Percentiles rank a stretch among this genome's conserved stretches.
Evolutionary conservation across 2,329 filamentous ascomycete genomes (phyloP).

Genomic region (Didymella lethalis): DNA sequence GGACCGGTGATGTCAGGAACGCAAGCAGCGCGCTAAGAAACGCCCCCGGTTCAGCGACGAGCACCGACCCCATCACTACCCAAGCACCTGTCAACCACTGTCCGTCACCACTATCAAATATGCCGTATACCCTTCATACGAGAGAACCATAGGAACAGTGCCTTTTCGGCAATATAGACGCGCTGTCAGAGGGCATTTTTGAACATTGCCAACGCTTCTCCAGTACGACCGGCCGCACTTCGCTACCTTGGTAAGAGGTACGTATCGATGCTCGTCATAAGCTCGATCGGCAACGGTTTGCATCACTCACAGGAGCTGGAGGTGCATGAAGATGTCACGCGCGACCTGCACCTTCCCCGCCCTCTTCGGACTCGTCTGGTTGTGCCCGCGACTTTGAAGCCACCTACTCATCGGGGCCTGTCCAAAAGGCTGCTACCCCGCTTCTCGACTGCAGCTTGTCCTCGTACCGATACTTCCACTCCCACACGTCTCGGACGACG

Average conservation of each 20-base stretch:
- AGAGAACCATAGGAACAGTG: not conserved
- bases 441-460: conserved; percentile 42
- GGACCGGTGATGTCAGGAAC: conserved; percentile 30
- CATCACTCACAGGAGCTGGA: conserved; percentile 40
- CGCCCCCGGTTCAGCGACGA: conserved; percentile 26
- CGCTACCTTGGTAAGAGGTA: conserved; percentile 8
- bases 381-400: conserved; percentile 46
- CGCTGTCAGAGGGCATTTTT: not conserved
- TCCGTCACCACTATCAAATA: conserved; percentile 13
- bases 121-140: conserved; percentile 6
- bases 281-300: conserved; percentile 36
- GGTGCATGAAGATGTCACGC: conserved; percentile 46
- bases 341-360: conserved; percentile 42
- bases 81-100: conserved; percentile 12
- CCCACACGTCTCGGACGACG: conserved; percentile 15
- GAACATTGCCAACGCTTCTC: not conserved
- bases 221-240: conserved; percentile 4
- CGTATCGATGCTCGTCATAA: conserved; percentile 24
- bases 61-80: conserved; percentile 22
- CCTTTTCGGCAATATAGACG: not conserved
- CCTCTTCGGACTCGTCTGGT: conserved; percentile 36
- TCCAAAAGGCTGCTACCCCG: conserved; percentile 41
- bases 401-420: conserved; percentile 41
- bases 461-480: conserved; percentile 41
- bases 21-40: conserved; percentile 16